phyloP scores from a whole-genome alignment of 768 basidiomycete genomes.

The Phaeotremella skinneri region DNA sequence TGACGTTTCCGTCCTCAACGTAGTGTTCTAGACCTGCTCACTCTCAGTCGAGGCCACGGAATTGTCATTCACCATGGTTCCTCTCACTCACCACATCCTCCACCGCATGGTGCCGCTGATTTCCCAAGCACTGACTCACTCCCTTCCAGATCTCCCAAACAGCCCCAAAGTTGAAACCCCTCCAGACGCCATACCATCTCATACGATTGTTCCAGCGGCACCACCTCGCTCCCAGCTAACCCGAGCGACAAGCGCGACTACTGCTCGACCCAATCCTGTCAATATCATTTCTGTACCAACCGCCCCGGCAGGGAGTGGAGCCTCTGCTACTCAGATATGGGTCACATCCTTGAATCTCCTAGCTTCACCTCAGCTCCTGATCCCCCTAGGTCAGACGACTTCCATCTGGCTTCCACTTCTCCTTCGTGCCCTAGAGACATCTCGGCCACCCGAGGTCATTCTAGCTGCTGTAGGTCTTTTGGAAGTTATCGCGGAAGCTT shows the following conservation, averaged over 20 bases:
- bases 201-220: background rate
- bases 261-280: background rate
- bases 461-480: constrained; percentile 25
- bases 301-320: background rate
- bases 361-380: constrained; percentile 27
- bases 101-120: constrained; percentile 45
- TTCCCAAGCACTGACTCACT: constrained; percentile 39
- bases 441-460: constrained; percentile 26
- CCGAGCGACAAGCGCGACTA: too few relatives aligned
- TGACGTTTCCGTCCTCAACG: too few relatives aligned
- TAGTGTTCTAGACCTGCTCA: background rate
- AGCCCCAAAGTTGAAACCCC: background rate
- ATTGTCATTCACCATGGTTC: background rate
- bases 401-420: constrained; percentile 46
- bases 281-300: background rate
- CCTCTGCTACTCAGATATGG: background rate
- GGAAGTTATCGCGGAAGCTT: constrained; percentile 21
- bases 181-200: background rate
- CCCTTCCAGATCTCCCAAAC: constrained; percentile 33
- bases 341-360: constrained; percentile 14
- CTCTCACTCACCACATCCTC: constrained; percentile 30
- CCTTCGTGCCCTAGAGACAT: constrained; percentile 32
- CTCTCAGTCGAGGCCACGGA: background rate
- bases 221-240: too few relatives aligned
- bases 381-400: constrained; percentile 28